Base-by-base conservation (phyloP, 2,329 filamentous ascomycete species). In the Chrysoporthe deuterocubensis region DNA sequence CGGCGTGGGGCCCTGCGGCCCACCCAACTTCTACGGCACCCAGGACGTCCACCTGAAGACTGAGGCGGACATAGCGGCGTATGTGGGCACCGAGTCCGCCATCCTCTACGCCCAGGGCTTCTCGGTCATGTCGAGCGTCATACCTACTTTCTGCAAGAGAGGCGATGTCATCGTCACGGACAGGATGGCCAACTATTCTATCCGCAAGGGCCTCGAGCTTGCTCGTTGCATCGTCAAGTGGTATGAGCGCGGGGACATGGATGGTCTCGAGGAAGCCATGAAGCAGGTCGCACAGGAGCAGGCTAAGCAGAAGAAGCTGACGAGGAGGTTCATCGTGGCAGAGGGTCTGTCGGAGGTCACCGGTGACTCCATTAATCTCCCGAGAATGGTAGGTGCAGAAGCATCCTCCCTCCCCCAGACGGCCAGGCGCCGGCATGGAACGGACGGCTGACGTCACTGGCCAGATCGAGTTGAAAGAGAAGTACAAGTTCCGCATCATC, bases 41-140 rank as follows among this genome's bases (percentile, higher is more conserved):
- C 95, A 98, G 78, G 96, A 99, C 80, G 94, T 98, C 58, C 96
- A 99, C 80, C 95, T 97, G 88, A 96, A 96, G 83, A 94, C 93
- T 18, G 96, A 99, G 81, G 89, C 92, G 67, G 95, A 98, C 77
- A 94, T 99, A 75, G 94, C 96, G 34, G 87, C 92, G 11, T 97
- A 95, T 77, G 81, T 99, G 37, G 96, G 96, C 34, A 93, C 92
- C 1, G 89, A 94, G 65, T 90, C 91, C 43, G 96, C 93, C 76
- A 98, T 99, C 73, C 90, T 99, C 69, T 99, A 99, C 76, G 92
- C 96, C 0, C 96, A 99, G 77, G 91, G 94, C 4, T 98, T 99
- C 78, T 97, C 93, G 37, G 97, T 96, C 52, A 96, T 98, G 69
- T 94, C 92, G n/a, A 95, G 92, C 77, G 94, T 98, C 32, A 97